A percentile compares a stretch with the other conserved stretches of the same genome.
These are phyloP conservation scores for Gnomoniopsis smithogilvyi DNA, from an alignment of 2,329 filamentous ascomycete species.

Conservation along the genomic window DNA sequence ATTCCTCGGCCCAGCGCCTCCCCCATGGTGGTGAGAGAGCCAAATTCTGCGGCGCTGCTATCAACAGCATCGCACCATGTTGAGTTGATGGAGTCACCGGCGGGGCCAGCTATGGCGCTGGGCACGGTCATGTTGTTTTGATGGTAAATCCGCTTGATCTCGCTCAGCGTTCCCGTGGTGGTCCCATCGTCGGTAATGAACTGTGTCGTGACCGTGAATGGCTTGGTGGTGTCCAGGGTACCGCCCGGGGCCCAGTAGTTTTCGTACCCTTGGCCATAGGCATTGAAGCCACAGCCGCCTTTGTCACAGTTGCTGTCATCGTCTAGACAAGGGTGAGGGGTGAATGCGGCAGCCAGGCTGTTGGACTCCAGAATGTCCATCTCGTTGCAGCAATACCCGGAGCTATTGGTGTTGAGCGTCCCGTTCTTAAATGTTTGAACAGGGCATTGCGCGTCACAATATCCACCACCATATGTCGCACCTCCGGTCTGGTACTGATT, in stretches of 20 bases:
- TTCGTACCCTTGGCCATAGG: constrained; percentile 22
- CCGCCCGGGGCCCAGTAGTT: constrained; percentile 26
- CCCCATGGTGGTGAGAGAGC: constrained; percentile 34
- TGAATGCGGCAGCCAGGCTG: constrained; percentile 51
- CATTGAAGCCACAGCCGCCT: constrained; percentile 52
- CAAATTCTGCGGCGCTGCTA: constrained; percentile 16
- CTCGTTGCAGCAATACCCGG: constrained; percentile 46
- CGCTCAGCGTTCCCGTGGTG: constrained; percentile 36
- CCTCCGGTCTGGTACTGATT: constrained; percentile 32
- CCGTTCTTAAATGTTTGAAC: constrained; percentile 38
- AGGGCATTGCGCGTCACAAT: constrained; percentile 37
- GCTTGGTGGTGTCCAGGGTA: constrained; percentile 43
- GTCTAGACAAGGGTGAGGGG: constrained; percentile 51
- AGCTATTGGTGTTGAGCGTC: constrained; percentile 37
- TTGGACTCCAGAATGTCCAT: constrained; percentile 58
- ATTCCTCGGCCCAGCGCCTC: constrained; percentile 37
- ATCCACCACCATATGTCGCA: constrained; percentile 46
- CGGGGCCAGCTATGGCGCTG: constrained; percentile 18
- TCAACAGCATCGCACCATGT: constrained; percentile 43
- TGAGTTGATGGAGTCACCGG: constrained; percentile 38
- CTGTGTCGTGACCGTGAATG: constrained; percentile 39
- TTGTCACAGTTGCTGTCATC: constrained; percentile 46
- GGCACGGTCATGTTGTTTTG: constrained; percentile 42
- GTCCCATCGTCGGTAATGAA: constrained; percentile 35
- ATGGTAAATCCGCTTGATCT: constrained; percentile 44